Evolutionary conservation across 352 stramenopile species (phyloP), one percentile per base, ranked within the genome.

Genomic region (Thalassiosira hispida): DNA sequence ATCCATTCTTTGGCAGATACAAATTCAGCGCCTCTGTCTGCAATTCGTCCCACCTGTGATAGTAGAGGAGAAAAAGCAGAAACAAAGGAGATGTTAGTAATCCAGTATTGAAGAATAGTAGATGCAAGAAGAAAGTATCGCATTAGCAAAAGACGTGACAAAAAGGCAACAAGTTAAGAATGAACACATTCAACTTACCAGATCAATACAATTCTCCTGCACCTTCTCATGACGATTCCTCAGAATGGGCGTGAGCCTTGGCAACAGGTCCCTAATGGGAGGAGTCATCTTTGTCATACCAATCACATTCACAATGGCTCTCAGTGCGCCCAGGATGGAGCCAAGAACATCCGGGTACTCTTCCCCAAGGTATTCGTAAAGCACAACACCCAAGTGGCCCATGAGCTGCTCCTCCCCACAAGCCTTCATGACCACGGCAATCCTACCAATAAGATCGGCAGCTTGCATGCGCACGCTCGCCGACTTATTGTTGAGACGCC

Each of bases 311-410:
- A 99, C 97, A 73, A 99, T 99, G 8, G 96, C 96, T 74, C 98
- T 98, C 16, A 99, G 89, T 1, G 96, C 98, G 64, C 97, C 96
- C 8, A 99, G 92, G 74, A 99, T 99, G 35, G 95, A 98, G 27
- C 97, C 97, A 9, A 99, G 83, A 61, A 99, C 97, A 82, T 99
- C 97, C 0, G 98, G 98, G 81, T 99, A 99, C 79, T 99, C 98
- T 89, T 99, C 98, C 18, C 98, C 98, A 1, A 99, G 90, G 83
- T 99, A 99, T 83, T 99, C 98, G 86, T 99, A 99, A 42, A 99
- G 90, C 62, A 99, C 97, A 22, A 98, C 95, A 72, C 97, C 97
- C 87, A 99, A 96, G 81, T 99, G 97, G 1, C 96, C 96, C 97
- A 99, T 98, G 5, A 99, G 88, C 74, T 98, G 95, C 70, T 99